These are phyloP conservation scores for Apophysomyces trapeziformis DNA, from an alignment of 371 early-diverging fungal species.

Conservation along the genomic window DNA sequence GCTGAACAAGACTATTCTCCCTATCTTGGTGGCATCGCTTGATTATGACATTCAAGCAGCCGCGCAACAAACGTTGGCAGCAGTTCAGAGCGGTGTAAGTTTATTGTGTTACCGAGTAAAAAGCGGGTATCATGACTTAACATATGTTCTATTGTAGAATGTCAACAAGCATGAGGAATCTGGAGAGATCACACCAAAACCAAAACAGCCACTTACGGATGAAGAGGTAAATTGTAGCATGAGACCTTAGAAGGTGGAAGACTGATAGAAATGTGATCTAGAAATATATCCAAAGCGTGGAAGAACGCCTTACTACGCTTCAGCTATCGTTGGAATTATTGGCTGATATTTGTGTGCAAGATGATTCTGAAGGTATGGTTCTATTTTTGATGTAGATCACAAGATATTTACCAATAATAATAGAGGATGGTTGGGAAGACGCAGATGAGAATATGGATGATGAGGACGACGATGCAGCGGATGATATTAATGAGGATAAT, in stretches of 20 bases:
- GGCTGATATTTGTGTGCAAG: constrained; percentile 78
- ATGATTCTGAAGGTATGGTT: constrained; percentile 47
- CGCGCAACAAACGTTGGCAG: constrained; percentile 49
- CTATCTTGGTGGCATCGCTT: constrained; percentile 57
- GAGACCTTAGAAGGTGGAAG: no score
- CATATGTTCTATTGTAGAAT: constrained; percentile 28
- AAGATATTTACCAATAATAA: neutral
- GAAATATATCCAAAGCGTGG: constrained; percentile 46
- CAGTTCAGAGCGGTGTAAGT: constrained; percentile 53
- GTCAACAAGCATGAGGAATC: constrained; percentile 41
- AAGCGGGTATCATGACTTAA: neutral
- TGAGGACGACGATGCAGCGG: constrained; percentile 52
- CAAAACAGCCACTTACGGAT: constrained; percentile 50
- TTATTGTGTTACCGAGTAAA: neutral
- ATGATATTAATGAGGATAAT: constrained; percentile 49
- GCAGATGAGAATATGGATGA: constrained; percentile 58
- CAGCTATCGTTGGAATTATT: constrained; percentile 82
- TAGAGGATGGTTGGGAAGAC: constrained; percentile 60
- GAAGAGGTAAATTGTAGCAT: constrained; percentile 43
- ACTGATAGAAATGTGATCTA: constrained; percentile 4
- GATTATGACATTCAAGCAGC: constrained; percentile 67
- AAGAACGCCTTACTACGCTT: constrained; percentile 64
- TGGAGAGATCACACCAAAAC: constrained; percentile 48
- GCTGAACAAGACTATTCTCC: constrained; percentile 56
- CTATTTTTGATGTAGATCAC: neutral